Conservation (phyloP, 768 basidiomycete species). For the Tephrocybe rancida region DNA sequence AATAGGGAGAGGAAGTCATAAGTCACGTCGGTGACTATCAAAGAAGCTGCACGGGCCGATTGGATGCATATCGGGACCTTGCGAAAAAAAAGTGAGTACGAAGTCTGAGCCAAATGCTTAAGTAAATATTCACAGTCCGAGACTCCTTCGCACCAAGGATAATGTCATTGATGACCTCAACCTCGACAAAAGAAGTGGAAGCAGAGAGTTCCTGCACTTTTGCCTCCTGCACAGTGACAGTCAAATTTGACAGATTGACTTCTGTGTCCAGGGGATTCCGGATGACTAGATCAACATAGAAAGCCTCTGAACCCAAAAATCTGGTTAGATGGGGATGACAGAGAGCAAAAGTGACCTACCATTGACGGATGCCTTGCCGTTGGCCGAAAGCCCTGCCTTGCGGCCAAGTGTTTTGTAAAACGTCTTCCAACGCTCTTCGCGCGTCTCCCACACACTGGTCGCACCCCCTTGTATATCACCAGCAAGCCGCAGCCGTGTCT, state of each 20-base stretch:
- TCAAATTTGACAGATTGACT: slow-evolving; percentile 65
- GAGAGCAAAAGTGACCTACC: slow-evolving; percentile 41
- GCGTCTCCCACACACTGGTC: slow-evolving; percentile 56
- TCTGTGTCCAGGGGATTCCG: slow-evolving; percentile 77
- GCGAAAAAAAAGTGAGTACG: not conserved
- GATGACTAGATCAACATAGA: slow-evolving; percentile 75
- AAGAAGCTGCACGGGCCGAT: slow-evolving; percentile 47
- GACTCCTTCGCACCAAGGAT: slow-evolving; percentile 63
- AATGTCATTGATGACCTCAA: slow-evolving; percentile 66
- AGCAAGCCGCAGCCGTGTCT: slow-evolving; percentile 60
- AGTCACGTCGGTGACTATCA: slow-evolving; percentile 58
- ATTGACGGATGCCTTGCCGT: slow-evolving; percentile 62
- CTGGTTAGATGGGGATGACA: slow-evolving; percentile 4
- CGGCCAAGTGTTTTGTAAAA: slow-evolving; percentile 61
- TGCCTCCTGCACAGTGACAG: slow-evolving; percentile 51
- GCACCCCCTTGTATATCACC: slow-evolving; percentile 49
- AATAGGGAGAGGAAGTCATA: slow-evolving; percentile 79
- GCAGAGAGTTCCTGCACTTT: slow-evolving; percentile 29
- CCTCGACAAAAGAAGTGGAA: slow-evolving; percentile 45
- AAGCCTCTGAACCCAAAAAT: slow-evolving; percentile 51
- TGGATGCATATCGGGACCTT: slow-evolving; percentile 69
- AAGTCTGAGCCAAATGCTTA: not conserved
- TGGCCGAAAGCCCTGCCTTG: slow-evolving; percentile 53
- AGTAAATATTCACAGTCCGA: slow-evolving; percentile 52
- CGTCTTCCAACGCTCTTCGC: slow-evolving; percentile 65